Base-by-base conservation (phyloP, 768 basidiomycete species). In the Piloderma croceum region DNA sequence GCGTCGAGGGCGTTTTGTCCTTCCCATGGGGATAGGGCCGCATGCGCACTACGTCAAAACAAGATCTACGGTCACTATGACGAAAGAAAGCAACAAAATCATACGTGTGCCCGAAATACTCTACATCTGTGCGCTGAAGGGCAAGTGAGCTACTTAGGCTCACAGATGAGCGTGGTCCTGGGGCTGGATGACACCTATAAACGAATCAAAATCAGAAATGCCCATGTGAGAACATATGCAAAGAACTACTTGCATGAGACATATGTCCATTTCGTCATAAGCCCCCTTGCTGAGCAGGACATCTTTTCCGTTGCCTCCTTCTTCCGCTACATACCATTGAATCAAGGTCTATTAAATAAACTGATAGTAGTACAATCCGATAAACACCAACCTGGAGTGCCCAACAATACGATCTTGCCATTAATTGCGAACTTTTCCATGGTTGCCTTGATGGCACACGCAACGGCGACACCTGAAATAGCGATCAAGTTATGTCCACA, bases 401-500 rank as follows among this genome's bases (percentile, higher is more conserved):
- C 87, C 5, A 90, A 67, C 6, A 90, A 63, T 15, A 82, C 69
- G 10, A 90, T 71, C 44, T 74, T 82, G 11, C 83, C 87, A 1
- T 77, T 52, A 27, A 90, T 77, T 45, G 79, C 59, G 46, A 80
- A 71, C 39, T 74, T 64, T 41, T 79, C 61, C 44, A 90, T 62
- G 1, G 75, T 82, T 5, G 69, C 69, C 53, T 77, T 81, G n/a
- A 83, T 70, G 0, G 79, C 82, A 39, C 77, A 69, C 0, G 85
- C 81, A 20, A 86, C 73, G 2, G 79, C 84, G 10, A 89, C 79
- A 3, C 86, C 86, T 40, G 69, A 50, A 18, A 89, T 83, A 1
- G 82, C 86, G 38, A 90, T 90, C 35, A 90, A 65, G 50, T 90
- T 90, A 54, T 90, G 87, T 3, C 87, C 87, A 51, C 87, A 90